Conservation (phyloP, 2,329 filamentous ascomycete species). For the Arthrinium puccinioides region DNA sequence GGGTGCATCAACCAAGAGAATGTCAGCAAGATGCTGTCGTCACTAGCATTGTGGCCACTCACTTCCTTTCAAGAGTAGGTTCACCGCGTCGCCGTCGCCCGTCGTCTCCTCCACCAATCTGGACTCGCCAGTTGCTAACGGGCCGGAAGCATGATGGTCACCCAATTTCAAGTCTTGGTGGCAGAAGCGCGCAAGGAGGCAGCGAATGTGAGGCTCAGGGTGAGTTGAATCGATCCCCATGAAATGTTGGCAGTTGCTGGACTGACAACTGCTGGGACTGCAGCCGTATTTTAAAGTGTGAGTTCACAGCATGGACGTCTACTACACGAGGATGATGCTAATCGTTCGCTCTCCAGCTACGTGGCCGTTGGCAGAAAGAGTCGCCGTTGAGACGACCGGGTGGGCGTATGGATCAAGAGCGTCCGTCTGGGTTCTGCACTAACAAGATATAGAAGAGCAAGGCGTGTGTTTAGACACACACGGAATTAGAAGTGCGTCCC, state of each 20-base stretch:
- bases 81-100: not conserved
- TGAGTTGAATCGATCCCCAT: constrained; percentile 20
- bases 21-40: constrained; percentile 45
- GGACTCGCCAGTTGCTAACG: not conserved
- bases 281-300: constrained; percentile 5
- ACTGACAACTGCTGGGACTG: not conserved
- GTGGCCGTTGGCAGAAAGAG: too few species aligned
- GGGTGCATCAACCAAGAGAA: constrained; percentile 47
- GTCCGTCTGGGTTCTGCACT: too few species aligned
- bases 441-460: too few species aligned
- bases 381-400: too few species aligned
- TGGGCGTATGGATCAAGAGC: too few species aligned
- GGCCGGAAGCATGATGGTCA: constrained; percentile 37
- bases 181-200: constrained; percentile 41
- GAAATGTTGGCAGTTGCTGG: not conserved
- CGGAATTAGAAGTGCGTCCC: too few species aligned
- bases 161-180: constrained; percentile 50
- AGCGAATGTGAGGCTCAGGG: constrained; percentile 47
- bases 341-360: too few species aligned
- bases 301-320: too few species aligned
- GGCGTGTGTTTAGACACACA: too few species aligned
- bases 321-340: too few species aligned
- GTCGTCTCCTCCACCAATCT: constrained; percentile 4
- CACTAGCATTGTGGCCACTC: constrained; percentile 50
- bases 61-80: constrained; percentile 40